These are phyloP conservation scores for Spiromyces aspiralis DNA, from an alignment of 371 early-diverging fungal genomes.

Conservation along the genomic window DNA sequence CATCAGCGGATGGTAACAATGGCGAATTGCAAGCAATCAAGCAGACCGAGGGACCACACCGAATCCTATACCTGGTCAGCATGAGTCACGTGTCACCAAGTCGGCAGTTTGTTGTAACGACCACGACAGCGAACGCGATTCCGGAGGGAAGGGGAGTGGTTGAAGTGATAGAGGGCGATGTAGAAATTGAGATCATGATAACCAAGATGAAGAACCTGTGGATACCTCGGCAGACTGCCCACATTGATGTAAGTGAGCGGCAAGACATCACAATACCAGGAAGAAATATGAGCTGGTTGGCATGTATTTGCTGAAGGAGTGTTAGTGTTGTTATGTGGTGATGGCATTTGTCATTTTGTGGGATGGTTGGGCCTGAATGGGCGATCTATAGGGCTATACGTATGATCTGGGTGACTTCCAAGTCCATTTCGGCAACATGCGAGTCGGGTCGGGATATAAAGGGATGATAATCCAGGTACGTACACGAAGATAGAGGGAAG, in stretches of 20 bases:
- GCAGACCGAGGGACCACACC: constrained; percentile 17
- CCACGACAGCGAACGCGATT: constrained; percentile 1
- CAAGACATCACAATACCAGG: too few relatives aligned
- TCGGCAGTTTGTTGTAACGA: constrained; percentile 19
- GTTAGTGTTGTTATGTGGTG: too few relatives aligned
- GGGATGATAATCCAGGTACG: constrained; percentile 1
- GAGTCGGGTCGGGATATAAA: constrained; percentile 1
- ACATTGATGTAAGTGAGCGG: constrained; percentile 15
- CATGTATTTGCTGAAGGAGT: too few relatives aligned
- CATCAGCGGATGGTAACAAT: constrained; percentile 5
- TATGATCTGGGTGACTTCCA: not conserved
- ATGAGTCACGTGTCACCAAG: constrained; percentile 13
- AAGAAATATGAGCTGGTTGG: too few relatives aligned
- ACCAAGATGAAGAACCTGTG: constrained; percentile 28
- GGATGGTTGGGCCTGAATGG: too few relatives aligned
- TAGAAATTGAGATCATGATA: constrained; percentile 22
- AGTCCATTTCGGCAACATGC: not conserved
- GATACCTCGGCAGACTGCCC: constrained; percentile 22
- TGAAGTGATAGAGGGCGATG: constrained; percentile 21
- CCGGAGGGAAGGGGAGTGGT: constrained; percentile 6
- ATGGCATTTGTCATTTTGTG: too few relatives aligned
- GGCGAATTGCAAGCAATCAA: not conserved
- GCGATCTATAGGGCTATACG: constrained; percentile 1
- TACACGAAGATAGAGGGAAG: too few relatives aligned
- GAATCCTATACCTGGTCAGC: constrained; percentile 16